Evolutionary conservation across 208 protist species (phyloP).

Genomic region (Leishmania mexicana): DNA sequence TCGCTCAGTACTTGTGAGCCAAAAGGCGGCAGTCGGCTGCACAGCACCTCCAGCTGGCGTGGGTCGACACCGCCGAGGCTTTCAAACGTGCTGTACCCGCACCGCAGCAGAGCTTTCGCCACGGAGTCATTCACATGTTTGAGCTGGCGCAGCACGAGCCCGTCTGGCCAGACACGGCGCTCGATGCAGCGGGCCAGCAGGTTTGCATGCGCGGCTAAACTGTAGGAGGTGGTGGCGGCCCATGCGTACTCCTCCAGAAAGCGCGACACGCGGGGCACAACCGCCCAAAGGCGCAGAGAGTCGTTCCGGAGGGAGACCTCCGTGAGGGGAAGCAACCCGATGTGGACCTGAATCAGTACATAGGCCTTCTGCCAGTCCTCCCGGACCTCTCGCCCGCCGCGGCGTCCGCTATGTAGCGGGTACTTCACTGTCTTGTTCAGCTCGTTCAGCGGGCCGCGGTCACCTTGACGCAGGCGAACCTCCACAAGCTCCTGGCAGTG

Average conservation of each 20-base stretch:
- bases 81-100: constrained; percentile 52
- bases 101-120: constrained; percentile 44
- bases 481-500: constrained; percentile 74
- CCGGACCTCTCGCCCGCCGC: constrained; percentile 74
- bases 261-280: constrained; percentile 63
- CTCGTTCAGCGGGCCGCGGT: constrained; percentile 78
- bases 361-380: constrained; percentile 92
- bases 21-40: constrained; percentile 72
- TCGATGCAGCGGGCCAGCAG: constrained; percentile 74
- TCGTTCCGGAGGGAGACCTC: constrained; percentile 87
- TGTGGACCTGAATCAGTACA: constrained; percentile 79
- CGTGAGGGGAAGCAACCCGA: constrained; percentile 51
- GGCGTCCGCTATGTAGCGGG: constrained; percentile 62
- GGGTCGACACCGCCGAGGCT: constrained; percentile 41
- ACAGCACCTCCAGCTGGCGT: constrained; percentile 69
- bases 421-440: constrained; percentile 76
- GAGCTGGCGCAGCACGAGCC: constrained; percentile 70
- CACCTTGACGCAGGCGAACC: constrained; percentile 78
- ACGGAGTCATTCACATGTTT: constrained; percentile 60
- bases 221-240: constrained; percentile 33
- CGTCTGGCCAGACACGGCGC: constrained; percentile 77
- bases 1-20: constrained; percentile 53
- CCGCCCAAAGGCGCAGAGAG: constrained; percentile 60
- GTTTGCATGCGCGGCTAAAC: constrained; percentile 48
- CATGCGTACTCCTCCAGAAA: constrained; percentile 74